Evolutionary conservation across 2,329 filamentous ascomycete genomes (phyloP), one percentile per base, ranked within the genome.

Genomic region (Colletotrichum aenigma): DNA sequence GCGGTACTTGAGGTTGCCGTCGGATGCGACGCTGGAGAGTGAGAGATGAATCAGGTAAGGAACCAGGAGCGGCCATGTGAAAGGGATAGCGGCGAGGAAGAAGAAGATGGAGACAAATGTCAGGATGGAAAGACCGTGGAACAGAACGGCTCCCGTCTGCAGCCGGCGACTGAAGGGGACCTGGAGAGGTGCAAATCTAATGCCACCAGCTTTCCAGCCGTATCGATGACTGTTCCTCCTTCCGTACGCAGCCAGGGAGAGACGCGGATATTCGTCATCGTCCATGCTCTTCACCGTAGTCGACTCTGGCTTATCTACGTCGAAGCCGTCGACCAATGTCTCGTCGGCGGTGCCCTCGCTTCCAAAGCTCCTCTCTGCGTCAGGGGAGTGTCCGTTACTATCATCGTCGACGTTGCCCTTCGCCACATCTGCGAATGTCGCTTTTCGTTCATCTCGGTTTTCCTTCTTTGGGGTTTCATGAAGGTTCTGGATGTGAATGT

Each of bases 1-100:
- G 72, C 97, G 94, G 80, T 93, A 92, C 4, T 89, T 90, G 32
- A 98, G 89, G 56, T 90, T 91, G 56, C 96, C 96, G 66, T 95
- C 93, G 4, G 92, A 94, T 18, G 93, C 91, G 21, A 94, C 93
- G 61, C 92, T 94, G 28, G 96, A 97, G 78, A 96, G 92, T 28
- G 97, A 90, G 77, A 96, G 92, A 82, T 97, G 95, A 74, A 98
- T 89, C 56, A 98, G 89, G 81, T 98, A 98, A 0, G 95, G 88
- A 9, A 93, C 87, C 24, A 93, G 82, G 56, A 93, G 85, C 3
- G 96, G 96, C 97, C 97, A 99, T 64, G 93, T 92, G n/a, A 98
- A 87, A 1, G 97, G 97, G 72, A 98, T 96, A 71, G 95, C 94
- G 85, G 96, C 98, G 38, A 96, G 91, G 81, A 97, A 94, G 88